Base-by-base conservation (phyloP, 129 eudicot species). In the Lactuca sativa region DNA sequence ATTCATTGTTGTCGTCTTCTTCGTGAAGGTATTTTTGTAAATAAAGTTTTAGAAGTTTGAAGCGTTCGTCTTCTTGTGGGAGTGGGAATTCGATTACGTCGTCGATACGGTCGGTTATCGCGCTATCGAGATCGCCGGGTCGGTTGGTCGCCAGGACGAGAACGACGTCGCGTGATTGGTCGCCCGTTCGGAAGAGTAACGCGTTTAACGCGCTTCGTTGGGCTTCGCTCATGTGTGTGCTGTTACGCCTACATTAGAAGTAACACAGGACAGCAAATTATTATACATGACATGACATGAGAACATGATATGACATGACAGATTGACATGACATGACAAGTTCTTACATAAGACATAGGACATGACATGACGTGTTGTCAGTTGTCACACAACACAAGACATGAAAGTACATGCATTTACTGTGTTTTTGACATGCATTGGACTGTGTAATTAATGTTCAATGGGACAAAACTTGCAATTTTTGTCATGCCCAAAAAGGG, bases 181-280 rank as follows among this genome's bases (percentile, higher is more conserved):
- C 99, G 56, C 99, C 99, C 0, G 99, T 95, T 72, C 99, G 84
- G 85, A 85, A 95, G 60, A 95, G 96, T 66, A 95, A 67, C 8
- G 99, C 99, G 51, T 95, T 95, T 31, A 95, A 51, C 2, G 99
- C 99, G 65, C 99, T 95, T 78, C 99, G 67, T 64, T 95, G 99
- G 60, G 97, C 87, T 85, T 95, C 99, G 64, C 99, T 95, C 99
- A 95, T 95, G 85, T 95, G 82, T n/a, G 84, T 85, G 86, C 97
- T 95, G 66, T 95, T 95, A 44, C 99, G 93, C 71, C 99, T 95
- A 81, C 69, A 83, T 15, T 17, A 7, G 47, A 62, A 5, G 41
- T 51, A 9, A 25, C 30, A 25, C 1, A 0, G 2, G 30, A 25
- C 30, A 25, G 1, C 30, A 25, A 2, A 25, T 1, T 25, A 1